Evolutionary conservation across 2,329 filamentous ascomycete genomes (phyloP).

Genomic region (Aspergillus udagawae): DNA sequence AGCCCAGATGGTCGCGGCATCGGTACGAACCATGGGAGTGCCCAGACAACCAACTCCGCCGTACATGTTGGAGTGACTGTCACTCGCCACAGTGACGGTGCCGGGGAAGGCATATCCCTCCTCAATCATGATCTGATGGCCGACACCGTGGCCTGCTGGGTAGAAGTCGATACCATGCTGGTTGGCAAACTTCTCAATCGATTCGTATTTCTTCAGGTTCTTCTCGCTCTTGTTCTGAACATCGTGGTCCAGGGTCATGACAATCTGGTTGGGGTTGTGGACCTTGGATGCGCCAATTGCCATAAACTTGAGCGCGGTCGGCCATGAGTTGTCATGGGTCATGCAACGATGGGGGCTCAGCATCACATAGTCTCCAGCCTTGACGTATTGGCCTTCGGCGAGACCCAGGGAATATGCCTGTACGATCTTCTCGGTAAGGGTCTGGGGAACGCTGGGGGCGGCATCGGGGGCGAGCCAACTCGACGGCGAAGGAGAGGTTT

Average conservation of each 20-base stretch:
- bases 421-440: constrained; percentile 87
- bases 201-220: constrained; percentile 77
- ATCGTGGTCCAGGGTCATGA: constrained; percentile 84
- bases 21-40: constrained; percentile 79
- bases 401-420: constrained; percentile 77
- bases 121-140: constrained; percentile 75
- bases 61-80: constrained; percentile 74
- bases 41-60: constrained; percentile 74
- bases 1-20: constrained; percentile 81
- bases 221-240: constrained; percentile 75
- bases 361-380: constrained; percentile 77
- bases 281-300: constrained; percentile 73
- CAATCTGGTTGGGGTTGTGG: constrained; percentile 67
- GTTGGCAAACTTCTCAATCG: constrained; percentile 78
- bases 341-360: constrained; percentile 70
- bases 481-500: not conserved
- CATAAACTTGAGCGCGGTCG: constrained; percentile 75
- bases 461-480: constrained; percentile 60
- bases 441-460: constrained; percentile 58
- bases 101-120: constrained; percentile 82
- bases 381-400: constrained; percentile 68
- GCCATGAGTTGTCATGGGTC: constrained; percentile 83
- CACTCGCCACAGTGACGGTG: constrained; percentile 72
- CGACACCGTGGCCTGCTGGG: constrained; percentile 73
- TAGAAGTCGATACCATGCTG: constrained; percentile 75